phyloP scores from a whole-genome alignment of 2,329 filamentous ascomycete species.

The Teratosphaeria gauchensis region DNA sequence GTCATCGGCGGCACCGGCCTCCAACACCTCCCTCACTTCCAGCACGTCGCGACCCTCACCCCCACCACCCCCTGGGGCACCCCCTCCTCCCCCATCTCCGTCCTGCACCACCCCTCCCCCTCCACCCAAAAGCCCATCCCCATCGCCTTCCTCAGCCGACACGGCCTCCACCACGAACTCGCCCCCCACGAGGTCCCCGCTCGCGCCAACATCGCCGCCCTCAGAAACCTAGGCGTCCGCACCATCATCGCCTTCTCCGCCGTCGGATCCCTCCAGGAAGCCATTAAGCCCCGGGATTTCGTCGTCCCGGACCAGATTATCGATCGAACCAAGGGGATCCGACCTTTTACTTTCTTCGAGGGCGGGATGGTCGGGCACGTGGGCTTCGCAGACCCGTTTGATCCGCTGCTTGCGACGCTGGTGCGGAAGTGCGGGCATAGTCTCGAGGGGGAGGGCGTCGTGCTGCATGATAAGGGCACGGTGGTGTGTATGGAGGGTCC shows the following conservation, averaged over 20 bases:
- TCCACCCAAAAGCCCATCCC: conserved; percentile 51
- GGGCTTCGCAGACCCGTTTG: conserved; percentile 92
- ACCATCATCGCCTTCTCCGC: conserved; percentile 91
- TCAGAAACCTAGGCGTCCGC: conserved; percentile 80
- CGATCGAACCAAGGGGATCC: conserved; percentile 89
- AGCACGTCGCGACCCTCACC: conserved; percentile 68
- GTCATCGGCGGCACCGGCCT: conserved; percentile 72
- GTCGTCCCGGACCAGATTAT: conserved; percentile 94
- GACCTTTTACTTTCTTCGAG: conserved; percentile 94
- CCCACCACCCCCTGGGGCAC: conserved; percentile 79
- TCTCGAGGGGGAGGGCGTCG: conserved; percentile 75
- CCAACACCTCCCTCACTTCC: conserved; percentile 76
- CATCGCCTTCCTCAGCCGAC: conserved; percentile 86
- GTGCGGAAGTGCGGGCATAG: conserved; percentile 67
- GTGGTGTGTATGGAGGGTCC: conserved; percentile 98
- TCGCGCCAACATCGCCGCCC: conserved; percentile 95
- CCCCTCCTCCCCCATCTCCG: conserved; percentile 67
- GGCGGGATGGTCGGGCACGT: conserved; percentile 82
- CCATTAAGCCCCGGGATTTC: conserved; percentile 93
- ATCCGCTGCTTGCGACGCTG: conserved; percentile 63
- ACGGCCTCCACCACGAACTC: conserved; percentile 78
- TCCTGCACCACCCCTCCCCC: conserved; percentile 75
- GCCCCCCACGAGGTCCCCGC: conserved; percentile 92
- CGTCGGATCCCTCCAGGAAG: conserved; percentile 83
- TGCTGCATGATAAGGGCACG: conserved; percentile 73